phyloP scores from a whole-genome alignment of 2,329 filamentous ascomycete species.

The Trichoderma endophyticum region DNA sequence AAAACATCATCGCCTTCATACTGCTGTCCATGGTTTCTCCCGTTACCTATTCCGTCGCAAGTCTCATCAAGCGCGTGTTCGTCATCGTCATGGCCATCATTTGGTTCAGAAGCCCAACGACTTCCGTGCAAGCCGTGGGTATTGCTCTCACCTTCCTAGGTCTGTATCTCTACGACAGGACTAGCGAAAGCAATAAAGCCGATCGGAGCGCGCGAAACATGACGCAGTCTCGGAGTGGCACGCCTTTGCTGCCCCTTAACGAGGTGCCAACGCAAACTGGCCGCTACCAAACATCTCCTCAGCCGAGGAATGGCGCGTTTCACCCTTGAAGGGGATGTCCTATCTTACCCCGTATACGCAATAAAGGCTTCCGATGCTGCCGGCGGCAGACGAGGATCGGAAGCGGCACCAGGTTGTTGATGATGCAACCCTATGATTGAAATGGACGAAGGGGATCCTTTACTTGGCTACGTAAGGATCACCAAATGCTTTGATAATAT shows the following conservation, averaged over 20 bases:
- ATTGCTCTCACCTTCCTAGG: conserved; percentile 88
- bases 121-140: conserved; percentile 74
- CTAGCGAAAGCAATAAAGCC: conserved; percentile 80
- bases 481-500: neutral
- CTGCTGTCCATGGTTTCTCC: conserved; percentile 90
- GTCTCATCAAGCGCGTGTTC: conserved; percentile 93
- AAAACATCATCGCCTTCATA: conserved; percentile 93
- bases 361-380: neutral
- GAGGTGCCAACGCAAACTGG: conserved; percentile 35
- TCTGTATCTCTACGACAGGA: conserved; percentile 92
- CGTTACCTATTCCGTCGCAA: conserved; percentile 95
- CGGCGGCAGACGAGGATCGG: neutral
- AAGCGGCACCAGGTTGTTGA: neutral
- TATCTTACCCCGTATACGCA: neutral
- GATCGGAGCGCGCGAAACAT: conserved; percentile 76
- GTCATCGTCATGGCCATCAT: conserved; percentile 92
- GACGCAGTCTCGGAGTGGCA: conserved; percentile 32
- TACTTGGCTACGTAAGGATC: neutral
- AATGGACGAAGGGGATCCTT: neutral
- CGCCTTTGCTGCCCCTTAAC: conserved; percentile 64
- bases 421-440: neutral
- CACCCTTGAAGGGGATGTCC: neutral
- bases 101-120: conserved; percentile 93
- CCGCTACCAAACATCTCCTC: conserved; percentile 25
- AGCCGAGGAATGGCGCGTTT: conserved; percentile 20